A percentile compares a stretch with the other conserved stretches of the same genome.
phyloP scores from a whole-genome alignment of 805 yeast genomes.

The Sugiyamaella qingdaonensis region DNA sequence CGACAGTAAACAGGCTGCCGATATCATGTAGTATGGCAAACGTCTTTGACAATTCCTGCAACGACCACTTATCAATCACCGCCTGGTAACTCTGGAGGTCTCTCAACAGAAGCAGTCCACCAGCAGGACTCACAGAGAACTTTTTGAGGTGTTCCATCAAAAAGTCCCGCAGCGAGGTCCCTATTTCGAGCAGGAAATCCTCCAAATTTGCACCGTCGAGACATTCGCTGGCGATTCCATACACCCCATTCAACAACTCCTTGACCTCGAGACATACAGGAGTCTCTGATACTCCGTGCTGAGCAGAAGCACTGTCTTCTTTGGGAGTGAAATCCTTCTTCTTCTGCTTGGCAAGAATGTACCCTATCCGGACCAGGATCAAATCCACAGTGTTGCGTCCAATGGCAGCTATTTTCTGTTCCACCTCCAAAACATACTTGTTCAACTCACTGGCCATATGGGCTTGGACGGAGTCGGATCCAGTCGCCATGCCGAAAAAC shows the following conservation, averaged over 20 bases:
- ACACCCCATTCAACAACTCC: conserved; percentile 44
- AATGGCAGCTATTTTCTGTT: conserved; percentile 60
- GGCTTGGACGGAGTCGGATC: conserved; percentile 52
- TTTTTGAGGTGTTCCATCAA: conserved; percentile 70
- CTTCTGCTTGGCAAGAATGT: conserved; percentile 60
- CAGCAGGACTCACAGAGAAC: conserved; percentile 71
- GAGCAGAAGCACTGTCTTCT: conserved; percentile 24
- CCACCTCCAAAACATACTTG: conserved; percentile 54
- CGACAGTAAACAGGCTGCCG: conserved; percentile 80
- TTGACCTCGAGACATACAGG: conserved; percentile 63
- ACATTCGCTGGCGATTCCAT: conserved; percentile 38
- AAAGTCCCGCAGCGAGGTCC: conserved; percentile 51
- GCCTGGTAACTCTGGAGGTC: conserved; percentile 77
- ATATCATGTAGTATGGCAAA: conserved; percentile 74
- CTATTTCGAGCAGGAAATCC: conserved; percentile 51
- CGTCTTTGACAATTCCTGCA: conserved; percentile 55
- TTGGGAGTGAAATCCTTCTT: conserved; percentile 61
- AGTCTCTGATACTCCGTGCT: conserved; percentile 43
- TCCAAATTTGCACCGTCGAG: conserved; percentile 47
- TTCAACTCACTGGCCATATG: conserved; percentile 61
- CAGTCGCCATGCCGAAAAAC: conserved; percentile 67
- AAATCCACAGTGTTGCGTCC: conserved; percentile 55
- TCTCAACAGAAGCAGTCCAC: conserved; percentile 73
- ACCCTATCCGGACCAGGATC: conserved; percentile 47
- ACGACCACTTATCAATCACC: conserved; percentile 61